Evolutionary conservation across 192 early-diverging fungal genomes (phyloP), one percentile per base, ranked within the genome.

Genomic region (Lobosporangium transversale): DNA sequence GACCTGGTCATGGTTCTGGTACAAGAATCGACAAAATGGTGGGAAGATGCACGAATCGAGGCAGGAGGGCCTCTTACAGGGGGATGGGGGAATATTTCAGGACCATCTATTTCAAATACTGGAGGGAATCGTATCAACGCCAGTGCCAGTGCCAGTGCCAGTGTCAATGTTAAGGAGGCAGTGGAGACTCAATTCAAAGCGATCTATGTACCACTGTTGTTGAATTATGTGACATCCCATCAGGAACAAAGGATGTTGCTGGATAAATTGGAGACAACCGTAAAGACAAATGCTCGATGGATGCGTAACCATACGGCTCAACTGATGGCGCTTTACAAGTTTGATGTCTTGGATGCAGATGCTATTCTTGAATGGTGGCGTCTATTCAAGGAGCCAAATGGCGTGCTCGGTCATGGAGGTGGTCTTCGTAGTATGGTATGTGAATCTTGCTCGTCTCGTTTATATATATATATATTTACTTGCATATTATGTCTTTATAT

Each of bases 341-440:
- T 76, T 62, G 73, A 76, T 56, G 59, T 76, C 36, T 47, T 76
- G 53, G 73, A 76, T 14, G 73, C 64, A 1, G 64, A 66, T 31
- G 73, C 73, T 1, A 76, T 76, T 40, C 26, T 76, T 10, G 73
- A 76, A 23, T 76, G 73, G 73, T 76, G 73, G 73, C 49, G 42
- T 14, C 47, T 67, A 40, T 37, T 76, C 37, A 62, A 76, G 59
- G 73, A 76, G 30, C 65, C 73, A 10, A 23, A 57, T 24, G 64
- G 64, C 3, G 59, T 67, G 49, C 67, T 67, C 62, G 73, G 73
- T 21, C 73, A 76, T 51, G 53, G 58, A 1, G 47, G 52, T 23
- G 73, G 73, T 5, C 58, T 76, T 31, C 73, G 73, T 26, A 76
- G 64, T 23, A 75, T 65, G 70, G 70, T 75, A 75, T 21, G 70